Evolutionary conservation across 75 land plant genomes (phyloP).

Genomic region (Larix kaempferi): DNA sequence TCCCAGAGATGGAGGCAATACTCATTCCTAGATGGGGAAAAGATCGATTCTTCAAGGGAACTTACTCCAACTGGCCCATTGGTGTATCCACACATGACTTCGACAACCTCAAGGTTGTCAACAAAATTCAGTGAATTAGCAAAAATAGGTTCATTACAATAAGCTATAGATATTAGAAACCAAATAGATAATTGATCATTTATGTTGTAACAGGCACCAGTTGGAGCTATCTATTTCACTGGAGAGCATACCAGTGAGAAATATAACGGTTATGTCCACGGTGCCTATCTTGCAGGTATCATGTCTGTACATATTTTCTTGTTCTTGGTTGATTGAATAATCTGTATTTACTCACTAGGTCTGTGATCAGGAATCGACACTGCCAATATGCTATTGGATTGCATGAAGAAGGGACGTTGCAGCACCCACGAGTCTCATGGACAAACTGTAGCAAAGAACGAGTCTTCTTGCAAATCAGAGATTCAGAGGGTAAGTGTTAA

Average conservation of each 20-base stretch:
- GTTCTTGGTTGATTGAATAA: no score
- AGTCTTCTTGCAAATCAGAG: no score
- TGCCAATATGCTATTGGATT: no score
- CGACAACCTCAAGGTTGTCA: background rate
- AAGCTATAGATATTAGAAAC: background rate
- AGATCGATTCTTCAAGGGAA: constrained; percentile 20
- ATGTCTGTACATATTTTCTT: background rate
- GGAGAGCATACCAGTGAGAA: constrained; percentile 60
- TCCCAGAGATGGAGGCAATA: constrained; percentile 59
- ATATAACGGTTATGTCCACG: constrained; percentile 73
- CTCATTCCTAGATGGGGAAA: constrained; percentile 62
- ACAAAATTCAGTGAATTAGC: no score
- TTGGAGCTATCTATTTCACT: constrained; percentile 48
- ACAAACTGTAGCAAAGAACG: no score
- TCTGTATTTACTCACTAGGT: no score
- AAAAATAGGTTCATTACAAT: no score
- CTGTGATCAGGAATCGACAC: no score
- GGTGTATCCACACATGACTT: constrained; percentile 27
- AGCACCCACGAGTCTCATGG: no score
- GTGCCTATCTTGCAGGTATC: constrained; percentile 51
- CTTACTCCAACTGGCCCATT: constrained; percentile 46
- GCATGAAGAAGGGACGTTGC: no score
- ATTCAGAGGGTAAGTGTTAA: no score
- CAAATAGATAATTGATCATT: background rate
- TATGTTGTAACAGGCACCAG: constrained; percentile 43